Conservation (phyloP, 148 eudicot species). For the Silene uniflora region DNA sequence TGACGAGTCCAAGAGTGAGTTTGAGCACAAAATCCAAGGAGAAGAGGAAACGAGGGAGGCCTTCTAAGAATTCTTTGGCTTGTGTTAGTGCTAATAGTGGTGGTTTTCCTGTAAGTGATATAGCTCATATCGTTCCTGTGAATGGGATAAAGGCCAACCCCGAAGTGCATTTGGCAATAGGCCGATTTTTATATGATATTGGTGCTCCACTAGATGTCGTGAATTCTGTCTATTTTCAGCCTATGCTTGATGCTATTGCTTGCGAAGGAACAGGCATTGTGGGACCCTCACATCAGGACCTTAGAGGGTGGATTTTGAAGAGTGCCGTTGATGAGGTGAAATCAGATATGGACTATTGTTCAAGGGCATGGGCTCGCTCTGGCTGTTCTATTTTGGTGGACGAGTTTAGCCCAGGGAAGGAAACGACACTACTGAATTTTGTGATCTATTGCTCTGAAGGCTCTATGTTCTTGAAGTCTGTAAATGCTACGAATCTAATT, state of each 20-base stretch:
- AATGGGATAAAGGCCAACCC: slow-evolving; percentile 35
- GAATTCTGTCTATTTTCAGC: slow-evolving; percentile 78
- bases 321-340: slow-evolving; percentile 70
- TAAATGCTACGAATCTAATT: slow-evolving; percentile 54
- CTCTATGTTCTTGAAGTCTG: slow-evolving; percentile 65
- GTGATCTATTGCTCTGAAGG: slow-evolving; percentile 72
- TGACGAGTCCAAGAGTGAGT: slow-evolving; percentile 38
- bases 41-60: slow-evolving; percentile 68
- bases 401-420: slow-evolving; percentile 56
- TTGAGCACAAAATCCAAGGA: slow-evolving; percentile 29
- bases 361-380: slow-evolving; percentile 58
- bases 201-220: slow-evolving; percentile 74
- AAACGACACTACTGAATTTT: slow-evolving; percentile 48
- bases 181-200: slow-evolving; percentile 69
- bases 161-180: slow-evolving; percentile 64
- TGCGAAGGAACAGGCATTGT: slow-evolving; percentile 52
- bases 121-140: slow-evolving; percentile 8
- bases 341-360: slow-evolving; percentile 52
- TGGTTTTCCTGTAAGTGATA: slow-evolving; percentile 19
- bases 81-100: slow-evolving; percentile 22
- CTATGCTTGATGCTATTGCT: slow-evolving; percentile 89
- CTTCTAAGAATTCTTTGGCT: slow-evolving; percentile 40
- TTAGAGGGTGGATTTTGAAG: slow-evolving; percentile 71
- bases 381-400: slow-evolving; percentile 82
- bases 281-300: slow-evolving; percentile 75